Evolutionary conservation across 2,329 filamentous ascomycete genomes (phyloP), one percentile per base, ranked within the genome.

Genomic region (Scedosporium apiospermum): DNA sequence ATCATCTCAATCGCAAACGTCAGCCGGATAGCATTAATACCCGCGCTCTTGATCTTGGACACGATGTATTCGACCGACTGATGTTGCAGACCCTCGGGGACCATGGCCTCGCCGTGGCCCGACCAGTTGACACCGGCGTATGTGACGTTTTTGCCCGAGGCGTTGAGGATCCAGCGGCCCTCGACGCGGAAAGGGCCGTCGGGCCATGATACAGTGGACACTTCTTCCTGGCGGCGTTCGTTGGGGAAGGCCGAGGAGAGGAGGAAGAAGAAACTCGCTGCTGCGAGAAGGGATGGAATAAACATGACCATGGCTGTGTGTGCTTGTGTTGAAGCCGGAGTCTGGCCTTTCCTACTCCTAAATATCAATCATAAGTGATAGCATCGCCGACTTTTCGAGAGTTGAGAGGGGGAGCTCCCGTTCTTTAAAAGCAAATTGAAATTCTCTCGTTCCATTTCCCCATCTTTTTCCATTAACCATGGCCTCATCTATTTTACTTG

Each of bases 1-100:
- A 88, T 75, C 81, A 88, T 83, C 68, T 88, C 79, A 63, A 83
- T 88, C 3, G 85, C 84, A 62, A 81, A 88, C 0, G 84, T 87
- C 51, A 88, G 72, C 1, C 85, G 82, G 27, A 88, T 80, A 1
- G 82, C 80, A 67, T 88, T 88, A 76, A 88, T 82, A 16, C 84
- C 84, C 0, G 86, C 68, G 64, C 78, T 78, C 67, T 84, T 85
- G 67, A 87, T 78, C 71, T 80, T 80, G 3, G 77, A 71, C 0
- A 86, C 79, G 42, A 88, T 81, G 6, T 71, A 73, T 44, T 76
- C 73, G 58, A 88, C 76, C 0, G 84, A 86, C 42, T 80, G 79
- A 70, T 86, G 86, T 68, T 86, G 83, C 2, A 88, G 76, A 3
- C 85, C 85, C 65, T 88, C 85, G 0, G 84, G 85, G 0, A 88